A percentile compares a stretch with the other conserved stretches of the same genome.
phyloP scores from a whole-genome alignment of 75 land plant species.

The Gnetum montanum region DNA sequence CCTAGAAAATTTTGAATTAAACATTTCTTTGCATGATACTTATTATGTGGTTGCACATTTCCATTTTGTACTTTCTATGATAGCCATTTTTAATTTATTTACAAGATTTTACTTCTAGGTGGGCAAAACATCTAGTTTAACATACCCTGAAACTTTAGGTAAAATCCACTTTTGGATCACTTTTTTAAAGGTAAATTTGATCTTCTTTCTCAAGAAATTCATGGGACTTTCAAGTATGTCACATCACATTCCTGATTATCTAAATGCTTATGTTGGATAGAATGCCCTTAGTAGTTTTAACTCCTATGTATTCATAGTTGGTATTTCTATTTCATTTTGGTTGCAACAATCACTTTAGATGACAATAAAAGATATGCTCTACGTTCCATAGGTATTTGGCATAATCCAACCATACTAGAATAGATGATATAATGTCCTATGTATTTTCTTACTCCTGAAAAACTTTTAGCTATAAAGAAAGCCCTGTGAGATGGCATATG shows the following conservation, averaged over 20 bases:
- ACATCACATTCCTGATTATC: constrained; percentile 10
- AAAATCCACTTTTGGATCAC: constrained; percentile 8
- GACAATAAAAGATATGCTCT: no score
- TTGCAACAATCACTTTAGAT: not conserved
- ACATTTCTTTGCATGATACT: constrained; percentile 27
- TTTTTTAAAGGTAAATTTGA: constrained; percentile 6
- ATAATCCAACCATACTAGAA: no score
- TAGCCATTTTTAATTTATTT: constrained; percentile 7
- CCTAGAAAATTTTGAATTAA: constrained; percentile 13
- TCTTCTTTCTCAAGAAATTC: constrained; percentile 6
- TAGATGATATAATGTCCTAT: no score
- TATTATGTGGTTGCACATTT: constrained; percentile 20
- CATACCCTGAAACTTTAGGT: constrained; percentile 9
- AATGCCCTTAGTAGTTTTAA: not conserved
- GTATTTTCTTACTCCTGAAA: no score
- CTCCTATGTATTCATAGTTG: not conserved
- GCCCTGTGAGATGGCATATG: no score
- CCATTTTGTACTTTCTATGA: constrained; percentile 15
- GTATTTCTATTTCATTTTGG: not conserved
- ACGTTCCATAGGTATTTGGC: no score
- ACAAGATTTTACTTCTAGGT: constrained; percentile 6
- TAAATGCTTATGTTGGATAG: not conserved
- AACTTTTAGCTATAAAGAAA: no score
- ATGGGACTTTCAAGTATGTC: constrained; percentile 11
- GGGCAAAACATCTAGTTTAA: constrained; percentile 8